A percentile compares a stretch with the other conserved stretches of the same genome.
Evolutionary conservation across 2,329 filamentous ascomycete genomes (phyloP).

Genomic region (Xylogone sp.): DNA sequence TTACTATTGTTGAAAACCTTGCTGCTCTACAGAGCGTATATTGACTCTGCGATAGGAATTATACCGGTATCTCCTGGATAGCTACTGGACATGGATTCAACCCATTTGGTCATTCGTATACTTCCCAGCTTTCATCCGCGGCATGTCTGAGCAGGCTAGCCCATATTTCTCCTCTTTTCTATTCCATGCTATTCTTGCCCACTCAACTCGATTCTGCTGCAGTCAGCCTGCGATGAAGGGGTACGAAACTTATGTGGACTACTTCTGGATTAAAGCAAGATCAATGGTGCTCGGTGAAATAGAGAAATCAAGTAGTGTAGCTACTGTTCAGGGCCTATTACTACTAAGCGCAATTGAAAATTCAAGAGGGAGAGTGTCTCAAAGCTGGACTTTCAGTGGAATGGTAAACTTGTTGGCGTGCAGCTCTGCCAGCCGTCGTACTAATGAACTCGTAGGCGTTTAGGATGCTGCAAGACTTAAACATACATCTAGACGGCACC

Average conservation of each 20-base stretch:
- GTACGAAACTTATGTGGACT: background rate
- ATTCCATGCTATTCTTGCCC: background rate
- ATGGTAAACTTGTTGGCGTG: background rate
- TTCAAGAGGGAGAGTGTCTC: background rate
- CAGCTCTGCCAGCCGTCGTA: background rate
- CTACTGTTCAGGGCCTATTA: background rate
- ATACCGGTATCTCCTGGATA: background rate
- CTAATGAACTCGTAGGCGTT: background rate
- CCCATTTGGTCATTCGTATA: background rate
- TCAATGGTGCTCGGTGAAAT: background rate
- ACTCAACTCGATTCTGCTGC: background rate
- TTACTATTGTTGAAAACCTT: background rate
- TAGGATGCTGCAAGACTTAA: background rate
- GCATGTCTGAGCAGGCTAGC: background rate
- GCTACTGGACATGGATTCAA: background rate
- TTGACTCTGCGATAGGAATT: background rate
- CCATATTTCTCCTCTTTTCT: background rate
- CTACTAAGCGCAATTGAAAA: background rate
- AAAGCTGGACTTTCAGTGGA: background rate
- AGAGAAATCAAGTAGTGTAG: background rate
- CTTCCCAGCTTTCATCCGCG: background rate
- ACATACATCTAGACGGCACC: background rate
- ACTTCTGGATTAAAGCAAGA: background rate
- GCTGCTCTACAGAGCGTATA: background rate
- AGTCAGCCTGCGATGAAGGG: background rate